Percentiles rank a stretch among this genome's conserved stretches.
Evolutionary conservation across 202 grass and related monocot species (phyloP).

Genomic region (Bolboschoenoplectus hybrid): DNA sequence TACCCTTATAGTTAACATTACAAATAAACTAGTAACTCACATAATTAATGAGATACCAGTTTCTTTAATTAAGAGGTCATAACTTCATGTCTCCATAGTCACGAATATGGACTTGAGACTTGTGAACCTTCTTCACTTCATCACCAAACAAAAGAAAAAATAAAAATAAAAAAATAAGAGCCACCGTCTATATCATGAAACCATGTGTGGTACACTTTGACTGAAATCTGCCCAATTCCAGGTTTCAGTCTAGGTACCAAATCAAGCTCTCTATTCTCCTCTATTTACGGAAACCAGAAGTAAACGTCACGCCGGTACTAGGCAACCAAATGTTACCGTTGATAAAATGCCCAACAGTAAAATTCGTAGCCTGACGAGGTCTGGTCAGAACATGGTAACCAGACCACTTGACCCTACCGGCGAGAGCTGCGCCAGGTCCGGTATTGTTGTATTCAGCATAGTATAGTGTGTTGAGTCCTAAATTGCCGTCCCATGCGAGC

Average conservation of each 20-base stretch:
- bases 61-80: not conserved
- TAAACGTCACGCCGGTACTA: slow-evolving; percentile 44
- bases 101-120: slow-evolving; percentile 6
- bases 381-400: slow-evolving; percentile 63
- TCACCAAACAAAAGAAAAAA: not conserved
- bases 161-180: not conserved
- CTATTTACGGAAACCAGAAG: slow-evolving; percentile 45
- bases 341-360: slow-evolving; percentile 67
- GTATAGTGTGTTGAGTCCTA: slow-evolving; percentile 70
- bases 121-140: slow-evolving; percentile 19
- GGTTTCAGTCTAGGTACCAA: not conserved
- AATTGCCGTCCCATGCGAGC: slow-evolving; percentile 24
- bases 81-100: not conserved
- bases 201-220: not conserved
- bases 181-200: not conserved
- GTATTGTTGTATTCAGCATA: slow-evolving; percentile 76
- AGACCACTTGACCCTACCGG: slow-evolving; percentile 58
- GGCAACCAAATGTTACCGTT: slow-evolving; percentile 68
- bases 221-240: not conserved
- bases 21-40: slow-evolving; percentile 5
- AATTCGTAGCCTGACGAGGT: slow-evolving; percentile 51
- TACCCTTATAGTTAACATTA: slow-evolving; percentile 2
- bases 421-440: slow-evolving; percentile 63
- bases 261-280: not conserved
- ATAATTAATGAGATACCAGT: not conserved